Conservation (phyloP, 1,284 basidiomycete species). For the Vanrija pseudolonga region DNA sequence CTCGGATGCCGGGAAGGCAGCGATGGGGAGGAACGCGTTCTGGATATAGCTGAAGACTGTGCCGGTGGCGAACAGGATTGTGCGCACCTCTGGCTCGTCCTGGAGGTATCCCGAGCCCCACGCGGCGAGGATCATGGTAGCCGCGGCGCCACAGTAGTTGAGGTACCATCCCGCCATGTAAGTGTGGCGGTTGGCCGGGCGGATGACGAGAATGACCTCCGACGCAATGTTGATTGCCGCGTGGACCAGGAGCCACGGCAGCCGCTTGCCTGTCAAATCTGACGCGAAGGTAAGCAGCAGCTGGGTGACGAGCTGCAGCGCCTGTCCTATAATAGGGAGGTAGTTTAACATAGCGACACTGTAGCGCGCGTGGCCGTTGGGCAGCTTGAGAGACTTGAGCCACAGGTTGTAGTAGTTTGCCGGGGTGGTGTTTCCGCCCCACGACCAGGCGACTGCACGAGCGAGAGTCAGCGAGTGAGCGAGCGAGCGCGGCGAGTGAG, state of each 20-base stretch:
- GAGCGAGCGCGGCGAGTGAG: neutral
- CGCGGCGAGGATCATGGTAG: constrained; percentile 4
- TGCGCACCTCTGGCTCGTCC: constrained; percentile 7
- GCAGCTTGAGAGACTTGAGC: constrained; percentile 25
- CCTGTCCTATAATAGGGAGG: constrained; percentile 13
- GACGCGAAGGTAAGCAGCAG: constrained; percentile 3
- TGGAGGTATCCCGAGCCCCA: constrained; percentile 10
- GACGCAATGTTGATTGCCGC: constrained; percentile 9
- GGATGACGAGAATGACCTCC: constrained; percentile 9
- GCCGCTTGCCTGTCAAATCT: constrained; percentile 10
- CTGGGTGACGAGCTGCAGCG: constrained; percentile 1
- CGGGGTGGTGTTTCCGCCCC: constrained; percentile 12
- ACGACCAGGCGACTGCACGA: constrained; percentile 14
- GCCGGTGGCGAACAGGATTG: constrained; percentile 10
- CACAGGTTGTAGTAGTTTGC: constrained; percentile 30
- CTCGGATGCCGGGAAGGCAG: constrained; percentile 9
- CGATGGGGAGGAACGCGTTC: constrained; percentile 13
- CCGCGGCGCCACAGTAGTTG: constrained; percentile 11
- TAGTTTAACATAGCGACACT: constrained; percentile 9
- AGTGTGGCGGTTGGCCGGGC: constrained; percentile 1
- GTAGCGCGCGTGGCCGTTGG: constrained; percentile 18
- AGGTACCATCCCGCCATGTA: constrained; percentile 11
- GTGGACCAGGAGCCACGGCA: constrained; percentile 9
- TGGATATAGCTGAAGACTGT: constrained; percentile 12
- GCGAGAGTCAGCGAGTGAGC: constrained; percentile 2